Percentiles rank a stretch among this genome's conserved stretches.
Evolutionary conservation across 2,329 filamentous ascomycete species (phyloP).

Genomic region (Ophiosphaerella korrae): DNA sequence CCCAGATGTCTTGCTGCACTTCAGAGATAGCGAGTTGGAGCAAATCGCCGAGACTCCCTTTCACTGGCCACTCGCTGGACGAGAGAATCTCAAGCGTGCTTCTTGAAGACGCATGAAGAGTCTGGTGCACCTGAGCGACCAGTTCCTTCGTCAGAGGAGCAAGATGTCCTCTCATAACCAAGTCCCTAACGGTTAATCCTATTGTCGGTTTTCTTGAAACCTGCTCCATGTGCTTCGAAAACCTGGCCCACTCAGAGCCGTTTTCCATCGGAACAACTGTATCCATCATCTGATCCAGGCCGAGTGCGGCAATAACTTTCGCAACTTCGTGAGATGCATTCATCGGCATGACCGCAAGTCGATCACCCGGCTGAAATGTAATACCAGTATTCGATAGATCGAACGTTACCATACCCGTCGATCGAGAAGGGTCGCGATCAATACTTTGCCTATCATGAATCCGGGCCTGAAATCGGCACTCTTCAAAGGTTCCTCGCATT

Average conservation of each 20-base stretch:
- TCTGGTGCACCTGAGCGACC: conserved; percentile 55
- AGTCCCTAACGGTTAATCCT: conserved; percentile 53
- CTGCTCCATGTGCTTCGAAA: conserved; percentile 54
- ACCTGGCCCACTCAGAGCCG: conserved; percentile 51
- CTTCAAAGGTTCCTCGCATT: conserved; percentile 61
- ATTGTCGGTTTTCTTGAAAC: conserved; percentile 32
- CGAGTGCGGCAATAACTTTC: conserved; percentile 58
- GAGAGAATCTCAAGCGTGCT: conserved; percentile 57
- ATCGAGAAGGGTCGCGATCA: conserved; percentile 53
- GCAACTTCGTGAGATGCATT: conserved; percentile 60
- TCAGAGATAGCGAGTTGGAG: conserved; percentile 57
- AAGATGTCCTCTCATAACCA: conserved; percentile 58
- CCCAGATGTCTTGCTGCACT: conserved; percentile 57
- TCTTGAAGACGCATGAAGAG: conserved; percentile 57
- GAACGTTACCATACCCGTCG: conserved; percentile 56
- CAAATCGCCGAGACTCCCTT: conserved; percentile 58
- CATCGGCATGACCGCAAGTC: conserved; percentile 60
- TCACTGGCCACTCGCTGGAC: conserved; percentile 59
- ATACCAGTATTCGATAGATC: conserved; percentile 59
- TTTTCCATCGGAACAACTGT: conserved; percentile 46
- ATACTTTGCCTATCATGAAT: conserved; percentile 53
- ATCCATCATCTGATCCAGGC: conserved; percentile 54
- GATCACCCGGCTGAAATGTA: conserved; percentile 58
- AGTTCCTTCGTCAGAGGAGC: conserved; percentile 59
- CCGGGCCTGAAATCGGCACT: conserved; percentile 57